Evolutionary conservation across 495 filamentous ascomycete species (phyloP), one percentile per base, ranked within the genome.

Genomic region (Aspergillus incahuasiensis): DNA sequence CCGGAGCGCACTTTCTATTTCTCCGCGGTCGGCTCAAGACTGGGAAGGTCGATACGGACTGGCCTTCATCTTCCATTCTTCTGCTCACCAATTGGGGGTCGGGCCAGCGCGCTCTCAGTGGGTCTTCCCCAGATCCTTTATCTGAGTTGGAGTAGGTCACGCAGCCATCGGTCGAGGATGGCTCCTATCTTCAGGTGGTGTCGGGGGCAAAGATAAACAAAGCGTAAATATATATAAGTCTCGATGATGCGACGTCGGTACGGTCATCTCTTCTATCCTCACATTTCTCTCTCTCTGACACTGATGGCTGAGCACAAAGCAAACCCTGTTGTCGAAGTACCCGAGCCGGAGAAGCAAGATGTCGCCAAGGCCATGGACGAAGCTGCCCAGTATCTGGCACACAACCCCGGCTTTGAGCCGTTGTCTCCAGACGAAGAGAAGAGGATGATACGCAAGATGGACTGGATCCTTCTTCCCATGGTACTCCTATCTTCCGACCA

Each of bases 351-450:
- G 20, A 52, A 38, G 40, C 30, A 38, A 12, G 47, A 35, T 8
- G 40, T 35, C 18, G 4, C 55, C 15, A 24, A 39, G 6, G 32
- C 48, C 8, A 52, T 57, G 41, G 55, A 57, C 16, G 48, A 52
- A 18, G 55, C 55, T 5, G 55, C 55, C 7, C 15, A 28, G 22
- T 57, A 40, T 18, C 34, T 57, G 13, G 48, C 55, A 9, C 55
- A 47, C 4, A 39, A 55, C 54, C 65, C 67, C 54, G 22, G 90
- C 88, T 88, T 13, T 79, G 84, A 19, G 89, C 73, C 65, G 89
- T 86, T 58, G 91, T 91, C 52, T 88, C 88, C 58, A 79, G 79
- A n/a, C 86, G 87, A 0, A 86, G 73, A 22, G 82, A 85, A 30
- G 20, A 52, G n/a, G 32, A 69, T 92, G 87, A 68, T 91, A 89